Evolutionary conservation across 768 basidiomycete species (phyloP), one percentile per base, ranked within the genome.

Genomic region (Kwoniella shandongensis): DNA sequence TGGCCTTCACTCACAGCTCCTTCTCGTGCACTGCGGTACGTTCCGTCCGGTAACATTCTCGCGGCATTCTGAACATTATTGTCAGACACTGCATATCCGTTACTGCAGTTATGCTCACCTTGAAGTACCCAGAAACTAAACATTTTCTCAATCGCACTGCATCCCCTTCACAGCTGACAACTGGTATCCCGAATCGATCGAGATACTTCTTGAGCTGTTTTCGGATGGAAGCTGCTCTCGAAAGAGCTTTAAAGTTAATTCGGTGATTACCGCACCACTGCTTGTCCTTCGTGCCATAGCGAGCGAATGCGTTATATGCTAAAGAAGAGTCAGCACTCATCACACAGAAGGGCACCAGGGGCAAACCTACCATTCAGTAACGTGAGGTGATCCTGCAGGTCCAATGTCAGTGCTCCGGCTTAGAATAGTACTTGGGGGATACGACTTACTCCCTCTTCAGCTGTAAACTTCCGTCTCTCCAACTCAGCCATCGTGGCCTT

Each of bases 131-230:
- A 60, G 86, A 86, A 5, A 91, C 88, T 3, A 99, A 82, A 73
- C 96, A 98, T 61, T 84, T 83, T n/a, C 91, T 81, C 50, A 99
- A 77, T 41, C 88, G 80, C 63, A 84, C 85, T 7, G 84, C 85
- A 76, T 98, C 93, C 0, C 91, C 91, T 67, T 94, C 82, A 73
- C 94, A 97, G 73, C 91, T 92, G 54, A 88, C 83, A 20, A 85
- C 75, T 0, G 88, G 87, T 23, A 94, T 80, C 39, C 84, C 82
- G 73, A 96, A 98, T 12, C 96, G 84, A 53, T 86, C 83, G 85
- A 98, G 87, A 73, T 97, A 98, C 77, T 92, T 96, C 70, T 88
- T 87, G 32, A 99, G 81, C 70, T 99, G 96, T n/a, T 88, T 82
- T 6, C 94, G 86, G 64, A 99, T 96, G 1, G 92, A 93, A 17